A percentile compares a stretch with the other conserved stretches of the same genome.
Evolutionary conservation across 75 land plant species (phyloP).

Genomic region (Cryptomeria japonica): DNA sequence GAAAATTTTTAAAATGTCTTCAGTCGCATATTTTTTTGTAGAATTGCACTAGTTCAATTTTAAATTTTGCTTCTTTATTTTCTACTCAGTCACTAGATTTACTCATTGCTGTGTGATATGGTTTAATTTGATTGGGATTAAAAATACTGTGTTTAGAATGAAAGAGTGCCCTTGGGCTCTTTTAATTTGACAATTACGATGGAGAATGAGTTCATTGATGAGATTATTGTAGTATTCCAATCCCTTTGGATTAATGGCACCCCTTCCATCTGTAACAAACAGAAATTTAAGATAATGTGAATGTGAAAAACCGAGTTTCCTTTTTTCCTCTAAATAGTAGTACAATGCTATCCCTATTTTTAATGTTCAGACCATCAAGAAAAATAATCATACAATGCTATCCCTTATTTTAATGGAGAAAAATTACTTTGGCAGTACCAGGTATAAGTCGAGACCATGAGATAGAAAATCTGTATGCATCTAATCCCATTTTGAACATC

Average conservation of each 20-base stretch:
- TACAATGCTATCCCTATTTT: too few relatives aligned
- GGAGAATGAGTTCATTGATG: slow-evolving; percentile 29
- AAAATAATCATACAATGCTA: background rate
- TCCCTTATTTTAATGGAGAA: background rate
- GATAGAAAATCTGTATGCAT: slow-evolving; percentile 53
- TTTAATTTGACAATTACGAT: slow-evolving; percentile 16
- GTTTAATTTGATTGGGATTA: background rate
- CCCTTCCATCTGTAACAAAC: background rate
- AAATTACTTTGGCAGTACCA: slow-evolving; percentile 1
- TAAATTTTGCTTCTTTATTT: background rate
- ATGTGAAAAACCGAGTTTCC: background rate
- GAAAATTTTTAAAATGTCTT: background rate
- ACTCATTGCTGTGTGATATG: background rate
- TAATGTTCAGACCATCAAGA: background rate
- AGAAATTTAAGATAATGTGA: background rate
- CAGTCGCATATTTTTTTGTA: background rate
- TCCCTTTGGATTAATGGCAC: slow-evolving; percentile 18
- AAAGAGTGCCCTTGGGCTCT: background rate
- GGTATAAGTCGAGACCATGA: slow-evolving; percentile 51
- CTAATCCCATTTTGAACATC: slow-evolving; percentile 33
- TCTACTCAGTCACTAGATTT: background rate
- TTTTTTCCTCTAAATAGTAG: too few relatives aligned
- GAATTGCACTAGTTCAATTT: background rate
- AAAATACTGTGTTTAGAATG: background rate
- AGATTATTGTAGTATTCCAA: slow-evolving; percentile 42